Percentiles rank a stretch among this genome's conserved stretches.
Evolutionary conservation across 139 green algal genomes (phyloP).

Genomic region (Chlamydomonas eustigma): DNA sequence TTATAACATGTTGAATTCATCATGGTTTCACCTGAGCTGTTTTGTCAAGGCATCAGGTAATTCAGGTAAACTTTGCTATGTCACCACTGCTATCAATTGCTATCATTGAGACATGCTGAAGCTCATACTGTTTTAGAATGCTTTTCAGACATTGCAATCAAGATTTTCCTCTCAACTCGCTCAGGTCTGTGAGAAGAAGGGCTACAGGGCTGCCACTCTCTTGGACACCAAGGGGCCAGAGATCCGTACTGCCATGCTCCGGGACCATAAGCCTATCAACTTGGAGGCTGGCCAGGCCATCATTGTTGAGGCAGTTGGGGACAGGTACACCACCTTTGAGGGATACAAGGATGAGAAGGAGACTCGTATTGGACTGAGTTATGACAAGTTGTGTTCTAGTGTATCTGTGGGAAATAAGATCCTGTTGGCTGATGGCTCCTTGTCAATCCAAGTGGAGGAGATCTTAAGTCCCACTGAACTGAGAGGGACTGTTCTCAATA

Average conservation of each 20-base stretch:
- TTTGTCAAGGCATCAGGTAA: no score
- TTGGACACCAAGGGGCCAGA: conserved; percentile 48
- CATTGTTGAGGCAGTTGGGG: conserved; percentile 52
- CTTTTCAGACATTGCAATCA: no score
- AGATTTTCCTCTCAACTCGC: no score
- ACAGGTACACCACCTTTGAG: conserved; percentile 54
- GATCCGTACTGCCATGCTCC: conserved; percentile 61
- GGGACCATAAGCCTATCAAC: conserved; percentile 36
- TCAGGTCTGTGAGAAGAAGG: conserved; percentile 28
- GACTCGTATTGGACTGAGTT: conserved; percentile 60
- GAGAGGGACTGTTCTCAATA: conserved; percentile 40
- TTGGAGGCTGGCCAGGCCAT: conserved; percentile 51
- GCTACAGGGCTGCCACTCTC: conserved; percentile 22
- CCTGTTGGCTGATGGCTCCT: conserved; percentile 56
- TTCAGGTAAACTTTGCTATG: not conserved
- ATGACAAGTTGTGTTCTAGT: conserved; percentile 52
- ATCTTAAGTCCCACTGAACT: conserved; percentile 33
- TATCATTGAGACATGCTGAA: no score
- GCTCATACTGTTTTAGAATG: no score
- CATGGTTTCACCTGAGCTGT: no score
- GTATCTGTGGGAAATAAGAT: conserved; percentile 49
- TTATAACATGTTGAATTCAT: not conserved
- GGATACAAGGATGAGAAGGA: conserved; percentile 47
- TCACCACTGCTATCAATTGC: not conserved
- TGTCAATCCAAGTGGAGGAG: conserved; percentile 46